Conservation (phyloP, 2,329 filamentous ascomycete genomes). For the Trichoderma sp. region DNA sequence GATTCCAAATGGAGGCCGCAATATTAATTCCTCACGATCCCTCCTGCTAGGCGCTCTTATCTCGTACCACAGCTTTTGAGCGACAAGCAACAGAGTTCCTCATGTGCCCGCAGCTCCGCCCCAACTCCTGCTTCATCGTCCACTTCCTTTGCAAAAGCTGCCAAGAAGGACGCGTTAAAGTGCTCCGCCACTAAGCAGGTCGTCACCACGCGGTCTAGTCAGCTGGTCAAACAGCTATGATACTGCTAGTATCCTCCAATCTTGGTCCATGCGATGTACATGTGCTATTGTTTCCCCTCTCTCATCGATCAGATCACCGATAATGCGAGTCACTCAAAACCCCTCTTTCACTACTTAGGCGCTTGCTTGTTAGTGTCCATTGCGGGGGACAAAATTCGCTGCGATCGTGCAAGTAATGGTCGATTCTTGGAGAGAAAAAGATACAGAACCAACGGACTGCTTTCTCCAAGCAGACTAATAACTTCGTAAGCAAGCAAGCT, state of each 20-base stretch:
- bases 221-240: neutral
- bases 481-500: neutral
- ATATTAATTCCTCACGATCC: neutral
- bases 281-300: neutral
- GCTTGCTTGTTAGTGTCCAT: neutral
- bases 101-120: conserved; percentile 3
- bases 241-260: neutral
- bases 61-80: neutral
- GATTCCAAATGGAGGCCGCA: neutral
- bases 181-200: neutral
- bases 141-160: neutral
- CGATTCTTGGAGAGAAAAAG: neutral
- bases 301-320: neutral
- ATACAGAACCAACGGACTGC: neutral
- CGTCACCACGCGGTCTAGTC: conserved; percentile 4
- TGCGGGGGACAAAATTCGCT: neutral
- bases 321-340: neutral
- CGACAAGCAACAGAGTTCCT: neutral
- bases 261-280: neutral
- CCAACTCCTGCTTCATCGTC: neutral
- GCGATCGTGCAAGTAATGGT: neutral
- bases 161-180: neutral
- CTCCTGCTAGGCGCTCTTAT: neutral
- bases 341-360: conserved; percentile 1
- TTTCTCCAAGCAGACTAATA: neutral